Conservation (phyloP, 768 basidiomycete genomes). For the Tubosaeta sp. region DNA sequence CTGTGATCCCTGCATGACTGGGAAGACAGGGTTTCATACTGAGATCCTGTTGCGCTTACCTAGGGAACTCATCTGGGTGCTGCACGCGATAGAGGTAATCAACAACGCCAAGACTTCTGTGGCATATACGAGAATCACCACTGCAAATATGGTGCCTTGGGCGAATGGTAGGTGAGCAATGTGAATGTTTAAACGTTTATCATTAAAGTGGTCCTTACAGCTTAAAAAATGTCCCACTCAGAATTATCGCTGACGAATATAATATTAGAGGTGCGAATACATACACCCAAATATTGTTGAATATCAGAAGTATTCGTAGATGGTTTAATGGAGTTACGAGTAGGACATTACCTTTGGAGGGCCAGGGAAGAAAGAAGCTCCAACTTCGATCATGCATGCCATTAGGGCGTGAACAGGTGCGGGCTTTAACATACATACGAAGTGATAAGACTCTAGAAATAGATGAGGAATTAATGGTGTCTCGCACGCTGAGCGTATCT, state of each 20-base stretch:
- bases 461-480: neutral
- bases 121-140: neutral
- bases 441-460: neutral
- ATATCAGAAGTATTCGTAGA: neutral
- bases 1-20: neutral
- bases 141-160: neutral
- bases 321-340: no score
- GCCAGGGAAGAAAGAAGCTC: constrained; percentile 9
- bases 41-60: neutral
- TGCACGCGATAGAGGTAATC: neutral
- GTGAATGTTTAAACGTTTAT: neutral
- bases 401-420: neutral
- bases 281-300: neutral
- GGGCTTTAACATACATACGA: neutral
- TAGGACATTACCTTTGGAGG: constrained; percentile 4
- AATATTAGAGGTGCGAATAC: neutral
- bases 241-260: neutral
- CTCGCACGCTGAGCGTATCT: no score
- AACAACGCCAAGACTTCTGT: neutral
- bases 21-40: neutral
- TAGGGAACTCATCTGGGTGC: neutral
- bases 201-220: neutral
- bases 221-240: neutral
- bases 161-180: neutral
- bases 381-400: neutral